Evolutionary conservation across 148 eudicot species (phyloP).

Genomic region (Limonium bicolor): DNA sequence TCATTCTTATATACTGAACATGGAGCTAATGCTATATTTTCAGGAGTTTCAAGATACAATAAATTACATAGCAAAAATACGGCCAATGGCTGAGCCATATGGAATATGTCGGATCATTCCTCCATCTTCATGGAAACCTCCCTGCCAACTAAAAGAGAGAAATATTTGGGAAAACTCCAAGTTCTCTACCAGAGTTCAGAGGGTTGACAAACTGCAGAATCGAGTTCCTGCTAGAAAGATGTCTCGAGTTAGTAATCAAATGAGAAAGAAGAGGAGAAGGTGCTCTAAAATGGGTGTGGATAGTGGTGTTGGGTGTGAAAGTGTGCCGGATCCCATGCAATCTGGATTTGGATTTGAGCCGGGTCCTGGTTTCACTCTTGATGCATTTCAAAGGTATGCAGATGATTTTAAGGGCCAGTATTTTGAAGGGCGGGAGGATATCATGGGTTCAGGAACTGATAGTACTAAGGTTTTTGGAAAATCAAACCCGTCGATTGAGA

Average conservation of each 20-base stretch:
- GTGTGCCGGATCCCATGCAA: conserved; percentile 13
- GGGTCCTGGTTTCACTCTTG: conserved; percentile 87
- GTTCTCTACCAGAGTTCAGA: conserved; percentile 77
- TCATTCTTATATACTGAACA: no score
- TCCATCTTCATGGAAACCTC: conserved; percentile 93
- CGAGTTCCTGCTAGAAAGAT: conserved; percentile 46
- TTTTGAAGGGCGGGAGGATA: conserved; percentile 31
- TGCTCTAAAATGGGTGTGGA: conserved; percentile 44
- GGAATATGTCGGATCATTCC: conserved; percentile 98
- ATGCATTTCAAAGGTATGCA: conserved; percentile 73
- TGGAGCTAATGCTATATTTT: neutral
- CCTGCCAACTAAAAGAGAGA: conserved; percentile 59
- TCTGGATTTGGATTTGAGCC: conserved; percentile 83
- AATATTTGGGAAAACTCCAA: conserved; percentile 62
- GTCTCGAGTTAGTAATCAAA: conserved; percentile 22
- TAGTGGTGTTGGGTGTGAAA: conserved; percentile 24
- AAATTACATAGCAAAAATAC: conserved; percentile 65
- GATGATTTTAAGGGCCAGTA: conserved; percentile 74
- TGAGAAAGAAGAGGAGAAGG: conserved; percentile 69
- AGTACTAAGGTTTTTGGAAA: conserved; percentile 14
- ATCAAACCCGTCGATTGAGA: conserved; percentile 58
- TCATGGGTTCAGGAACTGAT: conserved; percentile 16
- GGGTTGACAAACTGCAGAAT: conserved; percentile 92
- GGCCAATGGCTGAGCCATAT: conserved; percentile 63
- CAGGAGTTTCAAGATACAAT: conserved; percentile 91